Evolutionary conservation across 192 early-diverging fungal genomes (phyloP).

Genomic region (Coemansia sp.): DNA sequence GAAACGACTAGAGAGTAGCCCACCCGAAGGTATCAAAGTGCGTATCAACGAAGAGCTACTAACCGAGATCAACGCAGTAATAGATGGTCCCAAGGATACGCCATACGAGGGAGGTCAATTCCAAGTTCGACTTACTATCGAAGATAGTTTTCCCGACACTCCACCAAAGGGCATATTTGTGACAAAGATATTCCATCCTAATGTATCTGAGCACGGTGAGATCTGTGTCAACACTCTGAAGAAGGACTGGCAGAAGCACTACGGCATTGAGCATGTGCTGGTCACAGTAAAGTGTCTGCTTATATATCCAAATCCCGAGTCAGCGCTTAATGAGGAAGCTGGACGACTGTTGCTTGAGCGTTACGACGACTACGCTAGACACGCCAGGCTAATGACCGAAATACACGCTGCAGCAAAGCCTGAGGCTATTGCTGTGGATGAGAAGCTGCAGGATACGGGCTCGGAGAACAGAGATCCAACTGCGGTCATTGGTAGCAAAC

Average conservation of each 20-base stretch:
- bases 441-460: not conserved
- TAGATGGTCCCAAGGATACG: conserved; percentile 82
- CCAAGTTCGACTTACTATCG: conserved; percentile 66
- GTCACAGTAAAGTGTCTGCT: conserved; percentile 93
- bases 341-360: conserved; percentile 84
- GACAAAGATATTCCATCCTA: conserved; percentile 97
- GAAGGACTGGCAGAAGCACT: conserved; percentile 91
- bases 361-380: conserved; percentile 80
- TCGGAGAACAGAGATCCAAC: conserved; percentile 29
- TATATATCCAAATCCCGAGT: conserved; percentile 93
- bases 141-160: conserved; percentile 71
- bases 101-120: conserved; percentile 85
- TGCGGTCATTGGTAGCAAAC: not conserved
- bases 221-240: conserved; percentile 96
- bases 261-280: conserved; percentile 81
- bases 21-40: conserved; percentile 85
- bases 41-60: conserved; percentile 68
- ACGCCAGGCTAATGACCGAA: conserved; percentile 73
- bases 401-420: conserved; percentile 68
- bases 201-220: conserved; percentile 83
- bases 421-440: conserved; percentile 1
- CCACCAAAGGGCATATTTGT: conserved; percentile 87
- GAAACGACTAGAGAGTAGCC: conserved; percentile 52
- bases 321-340: conserved; percentile 94
- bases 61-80: conserved; percentile 81